Base-by-base conservation (phyloP, 2,329 filamentous ascomycete genomes). In the Cercospora janseana region DNA sequence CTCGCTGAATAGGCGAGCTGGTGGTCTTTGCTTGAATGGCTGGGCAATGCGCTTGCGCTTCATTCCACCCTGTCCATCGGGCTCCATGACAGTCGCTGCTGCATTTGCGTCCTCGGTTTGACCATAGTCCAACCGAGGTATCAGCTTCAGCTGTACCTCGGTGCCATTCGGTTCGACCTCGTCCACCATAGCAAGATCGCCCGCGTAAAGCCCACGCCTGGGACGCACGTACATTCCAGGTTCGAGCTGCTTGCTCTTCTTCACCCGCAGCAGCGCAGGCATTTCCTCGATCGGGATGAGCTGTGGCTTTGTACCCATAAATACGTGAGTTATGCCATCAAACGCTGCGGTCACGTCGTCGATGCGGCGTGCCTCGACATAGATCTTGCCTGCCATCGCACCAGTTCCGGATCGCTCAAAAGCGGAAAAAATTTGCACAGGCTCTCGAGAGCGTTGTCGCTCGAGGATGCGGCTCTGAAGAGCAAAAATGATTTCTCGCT, bases 261-360 rank as follows among this genome's bases (percentile, higher is more conserved):
- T 85, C 21, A 95, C 88, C 44, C 90, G 83, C 13, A 98, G 78
- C n/a, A 98, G 79, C 70, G 97, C 93, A 1, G 93, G 92, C 85
- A 96, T 95, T 70, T 98, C 93, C 69, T 95, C 95, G 63, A 97
- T 90, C 41, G 93, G 88, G 32, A 98, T 89, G 44, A 97, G 76
- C 35, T 91, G 81, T 73, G 93, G 85, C 70, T 90, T 93, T 21
- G 82, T 86, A 49, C 89, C 83, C 46, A 92, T 88, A 68, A 96
- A 98, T 28, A 95, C 87, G 65, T 95, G 90, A 54, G 88, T 81
- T 64, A 98, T 81, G 32, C 85, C 87, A 55, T 95, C 88, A 32
- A 95, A 76, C 6, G 89, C 88, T 45, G 84, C 78, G 63, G 91
- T 75, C 59, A 97, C 88, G 70, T 96, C 90, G 37, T 87, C 87